Percentiles rank a stretch among this genome's conserved stretches.
Conservation (phyloP, 106 monocot genomes). For the Dendrobium huoshanense region DNA sequence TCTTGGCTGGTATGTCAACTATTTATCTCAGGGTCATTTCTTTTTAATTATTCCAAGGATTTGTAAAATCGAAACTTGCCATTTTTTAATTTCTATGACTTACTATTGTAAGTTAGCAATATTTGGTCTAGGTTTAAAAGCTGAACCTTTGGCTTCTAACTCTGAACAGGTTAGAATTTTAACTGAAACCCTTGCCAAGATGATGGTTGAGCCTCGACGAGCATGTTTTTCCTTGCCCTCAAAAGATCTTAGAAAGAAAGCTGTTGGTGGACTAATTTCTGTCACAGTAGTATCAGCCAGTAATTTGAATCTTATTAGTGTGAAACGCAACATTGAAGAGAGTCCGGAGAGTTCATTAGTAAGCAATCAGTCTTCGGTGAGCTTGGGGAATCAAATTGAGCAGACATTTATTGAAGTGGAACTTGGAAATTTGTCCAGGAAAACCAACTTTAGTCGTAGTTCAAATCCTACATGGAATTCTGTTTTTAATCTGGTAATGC, state of each 20-base stretch:
- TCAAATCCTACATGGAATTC: conserved; percentile 62
- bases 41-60: background rate
- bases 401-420: conserved; percentile 83
- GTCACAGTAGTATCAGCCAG: conserved; percentile 71
- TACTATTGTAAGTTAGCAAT: background rate
- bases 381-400: conserved; percentile 14
- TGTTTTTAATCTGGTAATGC: conserved; percentile 82
- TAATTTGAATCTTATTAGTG: conserved; percentile 30
- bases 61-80: too few species aligned
- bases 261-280: conserved; percentile 60
- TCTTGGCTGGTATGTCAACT: conserved; percentile 61
- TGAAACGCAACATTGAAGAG: conserved; percentile 22
- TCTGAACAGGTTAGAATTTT: conserved; percentile 69
- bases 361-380: conserved; percentile 14
- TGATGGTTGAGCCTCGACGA: conserved; percentile 91
- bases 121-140: background rate
- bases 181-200: conserved; percentile 67
- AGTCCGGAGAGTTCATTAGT: conserved; percentile 13
- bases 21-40: background rate
- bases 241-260: conserved; percentile 56
- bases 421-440: conserved; percentile 61
- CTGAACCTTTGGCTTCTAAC: background rate
- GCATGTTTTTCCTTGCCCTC: conserved; percentile 73
- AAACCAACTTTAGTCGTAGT: conserved; percentile 45
- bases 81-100: too few species aligned